Conservation (phyloP, 768 basidiomycete genomes). For the Cantharellus anzutake region DNA sequence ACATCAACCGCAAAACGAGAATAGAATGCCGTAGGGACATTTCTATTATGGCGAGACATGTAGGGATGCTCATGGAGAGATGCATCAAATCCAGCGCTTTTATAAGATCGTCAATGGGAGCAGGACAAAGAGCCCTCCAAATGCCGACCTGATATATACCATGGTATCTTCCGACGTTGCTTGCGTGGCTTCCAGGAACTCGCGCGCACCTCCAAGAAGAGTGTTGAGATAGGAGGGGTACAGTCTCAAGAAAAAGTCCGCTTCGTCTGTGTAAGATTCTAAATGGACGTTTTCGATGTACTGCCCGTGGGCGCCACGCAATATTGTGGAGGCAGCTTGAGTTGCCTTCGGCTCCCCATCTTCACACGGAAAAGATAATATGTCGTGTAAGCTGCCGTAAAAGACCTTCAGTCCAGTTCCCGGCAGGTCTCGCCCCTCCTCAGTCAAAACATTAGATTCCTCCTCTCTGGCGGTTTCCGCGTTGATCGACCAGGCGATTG, state of each 20-base stretch:
- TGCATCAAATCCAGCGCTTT: constrained; percentile 86
- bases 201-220: constrained; percentile 45
- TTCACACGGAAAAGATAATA: constrained; percentile 85
- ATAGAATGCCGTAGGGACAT: constrained; percentile 76
- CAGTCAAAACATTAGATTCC: constrained; percentile 24
- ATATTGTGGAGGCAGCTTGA: constrained; percentile 70
- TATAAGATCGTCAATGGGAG: background rate
- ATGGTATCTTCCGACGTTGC: constrained; percentile 45
- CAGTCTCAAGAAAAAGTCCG: constrained; percentile 56
- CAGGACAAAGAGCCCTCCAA: constrained; percentile 6
- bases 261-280: constrained; percentile 44
- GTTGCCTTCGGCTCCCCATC: constrained; percentile 64
- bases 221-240: constrained; percentile 46
- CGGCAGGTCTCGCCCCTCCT: constrained; percentile 17
- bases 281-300: constrained; percentile 78
- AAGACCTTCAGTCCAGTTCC: constrained; percentile 36
- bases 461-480: constrained; percentile 62
- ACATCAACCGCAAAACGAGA: constrained; percentile 63
- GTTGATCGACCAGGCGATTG: constrained; percentile 80
- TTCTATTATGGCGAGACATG: constrained; percentile 87
- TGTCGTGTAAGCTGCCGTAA: constrained; percentile 89
- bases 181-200: constrained; percentile 48
- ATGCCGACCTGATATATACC: constrained; percentile 61
- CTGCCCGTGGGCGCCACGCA: constrained; percentile 70
- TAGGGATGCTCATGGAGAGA: constrained; percentile 76